A percentile compares a stretch with the other conserved stretches of the same genome.
Evolutionary conservation across 305 asterid genomes (phyloP).

Genomic region (Nicotiana rustica): DNA sequence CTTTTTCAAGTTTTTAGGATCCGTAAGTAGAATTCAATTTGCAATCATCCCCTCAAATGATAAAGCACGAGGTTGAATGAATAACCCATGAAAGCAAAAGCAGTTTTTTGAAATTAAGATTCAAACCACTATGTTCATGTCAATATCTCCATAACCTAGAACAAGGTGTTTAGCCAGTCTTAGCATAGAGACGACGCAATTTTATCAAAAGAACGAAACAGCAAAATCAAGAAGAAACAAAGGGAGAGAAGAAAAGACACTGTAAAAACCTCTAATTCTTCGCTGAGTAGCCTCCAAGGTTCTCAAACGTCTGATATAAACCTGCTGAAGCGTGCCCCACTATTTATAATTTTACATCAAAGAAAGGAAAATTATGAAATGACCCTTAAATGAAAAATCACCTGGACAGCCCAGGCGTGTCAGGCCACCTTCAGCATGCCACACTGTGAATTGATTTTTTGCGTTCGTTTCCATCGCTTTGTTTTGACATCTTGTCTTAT

Average conservation of each 20-base stretch:
- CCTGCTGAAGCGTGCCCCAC: neutral
- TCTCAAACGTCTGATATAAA: neutral
- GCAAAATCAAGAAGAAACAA: constrained; percentile 18
- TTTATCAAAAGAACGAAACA: neutral
- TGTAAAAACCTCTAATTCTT: neutral
- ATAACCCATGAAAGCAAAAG: constrained; percentile 19
- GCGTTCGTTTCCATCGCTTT: neutral
- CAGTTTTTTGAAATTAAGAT: neutral
- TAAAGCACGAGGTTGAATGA: neutral
- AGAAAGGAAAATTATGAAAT: neutral
- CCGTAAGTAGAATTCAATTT: neutral
- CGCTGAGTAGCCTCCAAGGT: neutral
- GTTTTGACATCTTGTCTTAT: neutral
- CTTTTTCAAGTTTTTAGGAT: constrained; percentile 27
- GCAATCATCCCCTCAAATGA: neutral
- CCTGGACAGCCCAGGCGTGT: neutral
- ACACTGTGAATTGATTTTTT: neutral
- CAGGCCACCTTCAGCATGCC: neutral
- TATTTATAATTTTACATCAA: constrained; percentile 20
- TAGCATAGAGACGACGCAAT: neutral
- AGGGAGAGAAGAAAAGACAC: neutral
- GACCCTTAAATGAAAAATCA: neutral
- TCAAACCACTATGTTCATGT: neutral
- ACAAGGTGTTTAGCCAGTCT: neutral
- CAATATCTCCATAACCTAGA: constrained; percentile 12